These are phyloP conservation scores for Heterobasidion irregulare DNA, from an alignment of 1,284 basidiomycete genomes.

Conservation along the genomic window DNA sequence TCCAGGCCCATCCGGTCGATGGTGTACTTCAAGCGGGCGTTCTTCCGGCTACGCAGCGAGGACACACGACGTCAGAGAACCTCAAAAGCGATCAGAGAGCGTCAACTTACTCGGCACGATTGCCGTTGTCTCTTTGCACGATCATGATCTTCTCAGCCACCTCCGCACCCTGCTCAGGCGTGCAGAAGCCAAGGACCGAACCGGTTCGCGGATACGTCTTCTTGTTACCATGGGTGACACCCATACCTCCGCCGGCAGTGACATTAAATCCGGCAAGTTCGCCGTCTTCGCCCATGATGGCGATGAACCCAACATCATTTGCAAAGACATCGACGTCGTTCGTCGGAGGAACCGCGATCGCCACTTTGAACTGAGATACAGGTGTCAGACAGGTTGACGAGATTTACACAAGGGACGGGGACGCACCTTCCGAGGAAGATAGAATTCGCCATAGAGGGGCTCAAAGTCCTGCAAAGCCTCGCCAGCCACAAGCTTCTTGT, in stretches of 20 bases:
- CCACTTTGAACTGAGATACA: slow-evolving; percentile 83
- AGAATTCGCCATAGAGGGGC: slow-evolving; percentile 95
- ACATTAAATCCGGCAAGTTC: slow-evolving; percentile 87
- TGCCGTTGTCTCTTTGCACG: slow-evolving; percentile 93
- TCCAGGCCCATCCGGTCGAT: slow-evolving; percentile 91
- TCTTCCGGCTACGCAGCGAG: slow-evolving; percentile 34
- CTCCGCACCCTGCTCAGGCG: slow-evolving; percentile 76
- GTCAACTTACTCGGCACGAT: slow-evolving; percentile 74
- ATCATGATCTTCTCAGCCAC: slow-evolving; percentile 93
- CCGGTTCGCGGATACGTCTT: slow-evolving; percentile 95
- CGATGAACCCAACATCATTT: slow-evolving; percentile 94
- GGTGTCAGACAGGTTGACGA: slow-evolving; percentile 6
- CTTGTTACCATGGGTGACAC: slow-evolving; percentile 98
- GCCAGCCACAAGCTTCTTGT: slow-evolving; percentile 90
- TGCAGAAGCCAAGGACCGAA: slow-evolving; percentile 90
- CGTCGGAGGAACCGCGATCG: slow-evolving; percentile 91
- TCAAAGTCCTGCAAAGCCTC: slow-evolving; percentile 92
- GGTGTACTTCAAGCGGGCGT: slow-evolving; percentile 94
- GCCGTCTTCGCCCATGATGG: slow-evolving; percentile 72
- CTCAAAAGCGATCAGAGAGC: neutral
- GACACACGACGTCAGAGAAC: neutral
- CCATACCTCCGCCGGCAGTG: slow-evolving; percentile 93
- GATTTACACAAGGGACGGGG: slow-evolving; percentile 1
- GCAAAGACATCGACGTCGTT: slow-evolving; percentile 97
- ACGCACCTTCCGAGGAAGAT: slow-evolving; percentile 85